phyloP scores from a whole-genome alignment of 306 rosid genomes.

The Cercis canadensis region DNA sequence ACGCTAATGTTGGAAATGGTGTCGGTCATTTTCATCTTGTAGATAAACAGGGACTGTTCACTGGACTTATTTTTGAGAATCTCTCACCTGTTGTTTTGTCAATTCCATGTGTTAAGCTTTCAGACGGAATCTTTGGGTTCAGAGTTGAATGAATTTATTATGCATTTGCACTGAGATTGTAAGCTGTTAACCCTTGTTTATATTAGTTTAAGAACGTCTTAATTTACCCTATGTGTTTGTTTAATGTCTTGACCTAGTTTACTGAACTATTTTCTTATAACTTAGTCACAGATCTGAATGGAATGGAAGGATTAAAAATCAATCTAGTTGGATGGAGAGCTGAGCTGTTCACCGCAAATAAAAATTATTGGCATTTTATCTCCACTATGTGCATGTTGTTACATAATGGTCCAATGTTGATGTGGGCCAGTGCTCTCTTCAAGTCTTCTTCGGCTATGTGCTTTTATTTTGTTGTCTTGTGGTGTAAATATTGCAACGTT shows the following conservation, averaged over 20 bases:
- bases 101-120: conserved; percentile 37
- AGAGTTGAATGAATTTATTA: conserved; percentile 33
- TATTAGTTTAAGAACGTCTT: conserved; percentile 30
- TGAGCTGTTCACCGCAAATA: conserved; percentile 51
- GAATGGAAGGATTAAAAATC: conserved; percentile 34
- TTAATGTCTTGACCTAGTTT: conserved; percentile 50
- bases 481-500: conserved; percentile 26
- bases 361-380: conserved; percentile 43
- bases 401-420: conserved; percentile 3
- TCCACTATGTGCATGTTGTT: conserved; percentile 39
- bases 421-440: conserved; percentile 51
- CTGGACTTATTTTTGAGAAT: conserved; percentile 47
- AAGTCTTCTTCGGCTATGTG: conserved; percentile 37
- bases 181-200: conserved; percentile 23
- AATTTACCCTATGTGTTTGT: conserved; percentile 16
- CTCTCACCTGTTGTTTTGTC: conserved; percentile 45
- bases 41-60: conserved; percentile 35
- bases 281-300: conserved; percentile 47
- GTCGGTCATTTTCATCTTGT: conserved; percentile 57
- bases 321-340: conserved; percentile 39
- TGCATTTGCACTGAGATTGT: conserved; percentile 34
- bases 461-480: conserved; percentile 42
- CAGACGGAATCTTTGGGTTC: conserved; percentile 43
- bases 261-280: conserved; percentile 38
- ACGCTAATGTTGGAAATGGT: conserved; percentile 38